Base-by-base conservation (phyloP, 306 rosid genomes). In the Glycine soja region DNA sequence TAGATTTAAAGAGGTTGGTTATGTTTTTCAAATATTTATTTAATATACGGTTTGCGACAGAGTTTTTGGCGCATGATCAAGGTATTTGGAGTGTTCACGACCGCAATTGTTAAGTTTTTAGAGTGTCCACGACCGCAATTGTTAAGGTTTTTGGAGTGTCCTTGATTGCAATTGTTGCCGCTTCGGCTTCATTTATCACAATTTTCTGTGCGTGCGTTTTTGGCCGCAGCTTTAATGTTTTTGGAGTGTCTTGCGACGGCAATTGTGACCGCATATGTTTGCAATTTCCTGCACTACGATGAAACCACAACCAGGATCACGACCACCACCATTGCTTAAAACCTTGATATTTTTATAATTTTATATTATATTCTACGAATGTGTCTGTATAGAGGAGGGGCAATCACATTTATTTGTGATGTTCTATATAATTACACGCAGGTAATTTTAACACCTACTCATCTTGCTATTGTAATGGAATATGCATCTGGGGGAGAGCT, bases 401-500 rank as follows among this genome's bases (percentile, higher is more conserved):
- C 46, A 54, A 32, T 63, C 43, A 15, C 15, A 63, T 32, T 51
- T 63, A 10, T 19, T 42, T 67, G 45, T 59, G 59, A 57, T 61
- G 47, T 50, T 68, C 0, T 36, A 13, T 54, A 6, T 47, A 72
- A 68, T 78, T 74, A 70, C 19, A 6, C 32, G 42, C 73, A 95
- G 98, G 90, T 95, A 36, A 93, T 92, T 85, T 84, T 95, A 81
- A 94, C 98, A 14, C 94, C 98, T 66, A 91, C 98, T 48, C 98
- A 94, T 88, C 83, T 94, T 68, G 98, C 98, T 30, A 94, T 94
- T 87, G 94, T 94, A 30, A 92, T 94, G 98, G 97, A 94, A 83
- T 94, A 88, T 90, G 98, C 98, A 67, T 88, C 98, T 12, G 97
- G 98, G 57, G 98, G 98, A 47, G 98, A 94, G 85, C 94, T 94